Percentiles rank a stretch among this genome's conserved stretches.
Evolutionary conservation across 352 stramenopile genomes (phyloP).

Genomic region (Pseudoperonospora humuli): DNA sequence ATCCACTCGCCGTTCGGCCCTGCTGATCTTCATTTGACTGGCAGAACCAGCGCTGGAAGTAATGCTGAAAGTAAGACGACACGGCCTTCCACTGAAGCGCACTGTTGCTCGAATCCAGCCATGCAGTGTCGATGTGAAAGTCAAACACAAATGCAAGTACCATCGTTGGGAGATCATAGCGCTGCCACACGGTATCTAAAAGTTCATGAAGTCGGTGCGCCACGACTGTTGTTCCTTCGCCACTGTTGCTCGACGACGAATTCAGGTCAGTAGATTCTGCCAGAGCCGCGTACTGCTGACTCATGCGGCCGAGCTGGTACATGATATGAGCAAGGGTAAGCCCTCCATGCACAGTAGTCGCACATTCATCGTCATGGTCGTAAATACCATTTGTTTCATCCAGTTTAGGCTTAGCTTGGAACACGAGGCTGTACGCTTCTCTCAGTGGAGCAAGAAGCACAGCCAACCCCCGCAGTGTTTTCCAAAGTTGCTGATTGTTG

Average conservation of each 20-base stretch:
- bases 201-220: conserved; percentile 39
- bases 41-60: conserved; percentile 61
- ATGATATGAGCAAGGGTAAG: conserved; percentile 69
- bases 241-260: conserved; percentile 6
- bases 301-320: conserved; percentile 72
- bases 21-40: conserved; percentile 11
- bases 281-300: conserved; percentile 50
- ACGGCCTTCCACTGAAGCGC: conserved; percentile 48
- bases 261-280: conserved; percentile 12
- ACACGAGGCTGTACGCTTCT: conserved; percentile 58
- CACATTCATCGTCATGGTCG: conserved; percentile 28
- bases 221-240: conserved; percentile 16
- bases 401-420: conserved; percentile 22
- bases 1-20: neutral
- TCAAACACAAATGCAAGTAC: conserved; percentile 73
- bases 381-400: conserved; percentile 3
- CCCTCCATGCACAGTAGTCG: conserved; percentile 24
- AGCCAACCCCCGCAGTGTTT: conserved; percentile 30
- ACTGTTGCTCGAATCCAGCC: conserved; percentile 45
- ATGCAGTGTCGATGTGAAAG: conserved; percentile 57
- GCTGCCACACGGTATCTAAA: conserved; percentile 57
- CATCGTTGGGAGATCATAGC: conserved; percentile 68
- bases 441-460: conserved; percentile 44
- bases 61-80: conserved; percentile 54
- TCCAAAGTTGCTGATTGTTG: conserved; percentile 39